These are phyloP conservation scores for Aschersonia sp. DNA, from an alignment of 2,329 filamentous ascomycete species.

Conservation along the genomic window DNA sequence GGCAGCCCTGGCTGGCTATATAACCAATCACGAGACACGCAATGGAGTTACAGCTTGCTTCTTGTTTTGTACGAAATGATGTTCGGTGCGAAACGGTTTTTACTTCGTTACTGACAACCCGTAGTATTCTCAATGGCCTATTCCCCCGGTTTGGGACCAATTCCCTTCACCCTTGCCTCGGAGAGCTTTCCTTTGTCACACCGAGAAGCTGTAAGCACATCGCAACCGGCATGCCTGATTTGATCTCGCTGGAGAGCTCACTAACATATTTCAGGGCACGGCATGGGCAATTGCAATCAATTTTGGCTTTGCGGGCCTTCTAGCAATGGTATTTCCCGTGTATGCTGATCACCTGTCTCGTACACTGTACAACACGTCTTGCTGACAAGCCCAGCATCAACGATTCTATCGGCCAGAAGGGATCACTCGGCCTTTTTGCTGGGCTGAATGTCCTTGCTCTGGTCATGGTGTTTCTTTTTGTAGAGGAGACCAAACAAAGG, in stretches of 20 bases:
- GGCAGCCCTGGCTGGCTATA: conserved; percentile 19
- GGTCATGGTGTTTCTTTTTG: conserved; percentile 27
- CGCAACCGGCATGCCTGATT: not conserved
- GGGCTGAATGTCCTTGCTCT: conserved; percentile 30
- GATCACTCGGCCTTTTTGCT: conserved; percentile 29
- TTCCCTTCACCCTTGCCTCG: conserved; percentile 34
- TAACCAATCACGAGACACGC: conserved; percentile 7
- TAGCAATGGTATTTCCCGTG: conserved; percentile 26
- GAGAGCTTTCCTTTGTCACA: conserved; percentile 35
- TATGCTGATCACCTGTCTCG: conserved; percentile 1
- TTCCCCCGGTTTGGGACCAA: conserved; percentile 27
- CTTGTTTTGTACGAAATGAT: conserved; percentile 13
- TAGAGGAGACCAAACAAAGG: conserved; percentile 26
- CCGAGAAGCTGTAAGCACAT: conserved; percentile 22
- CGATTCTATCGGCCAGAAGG: conserved; percentile 12
- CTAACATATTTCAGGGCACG: conserved; percentile 18
- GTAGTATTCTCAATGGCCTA: conserved; percentile 26
- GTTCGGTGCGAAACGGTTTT: conserved; percentile 4
- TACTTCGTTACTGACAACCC: not conserved
- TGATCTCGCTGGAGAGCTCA: not conserved
- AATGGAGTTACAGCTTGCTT: conserved; percentile 20
- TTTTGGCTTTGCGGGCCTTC: conserved; percentile 28
- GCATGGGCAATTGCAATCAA: conserved; percentile 33
- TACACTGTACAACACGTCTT: not conserved
- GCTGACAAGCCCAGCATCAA: conserved; percentile 8